Conservation (phyloP, 1,284 basidiomycete genomes). For the Tetrapyrgos nigripes region DNA sequence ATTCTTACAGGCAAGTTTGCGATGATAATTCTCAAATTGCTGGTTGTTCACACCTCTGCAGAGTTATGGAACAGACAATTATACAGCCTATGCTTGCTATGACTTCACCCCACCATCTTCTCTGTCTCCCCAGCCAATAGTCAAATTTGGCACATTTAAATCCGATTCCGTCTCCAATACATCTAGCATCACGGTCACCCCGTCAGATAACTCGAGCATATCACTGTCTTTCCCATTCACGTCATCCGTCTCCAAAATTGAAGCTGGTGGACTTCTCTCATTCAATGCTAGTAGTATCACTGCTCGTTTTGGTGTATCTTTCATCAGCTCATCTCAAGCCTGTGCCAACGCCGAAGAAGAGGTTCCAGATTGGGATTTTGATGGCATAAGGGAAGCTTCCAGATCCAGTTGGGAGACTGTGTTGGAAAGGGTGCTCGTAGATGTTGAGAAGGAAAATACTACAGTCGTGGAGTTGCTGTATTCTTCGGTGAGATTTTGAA, state of each 20-base stretch:
- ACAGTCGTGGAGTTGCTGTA: constrained; percentile 51
- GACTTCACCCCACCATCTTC: constrained; percentile 42
- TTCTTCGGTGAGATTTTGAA: constrained; percentile 42
- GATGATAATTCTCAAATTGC: neutral
- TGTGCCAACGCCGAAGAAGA: constrained; percentile 55
- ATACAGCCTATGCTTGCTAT: constrained; percentile 54
- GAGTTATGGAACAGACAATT: constrained; percentile 57
- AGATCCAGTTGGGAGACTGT: constrained; percentile 48
- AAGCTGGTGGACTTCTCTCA: constrained; percentile 50
- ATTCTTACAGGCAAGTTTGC: constrained; percentile 44
- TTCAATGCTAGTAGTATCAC: constrained; percentile 43
- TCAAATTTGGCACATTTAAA: constrained; percentile 46
- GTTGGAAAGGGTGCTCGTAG: constrained; percentile 43
- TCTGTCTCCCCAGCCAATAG: constrained; percentile 26
- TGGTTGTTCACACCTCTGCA: constrained; percentile 19
- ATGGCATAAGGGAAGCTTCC: constrained; percentile 44
- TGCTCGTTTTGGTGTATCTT: constrained; percentile 53
- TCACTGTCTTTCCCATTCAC: constrained; percentile 44
- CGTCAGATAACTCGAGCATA: constrained; percentile 26
- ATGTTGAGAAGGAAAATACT: constrained; percentile 44
- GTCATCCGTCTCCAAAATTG: constrained; percentile 39
- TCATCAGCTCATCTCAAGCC: constrained; percentile 47
- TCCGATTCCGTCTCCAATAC: constrained; percentile 40
- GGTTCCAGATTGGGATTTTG: constrained; percentile 52
- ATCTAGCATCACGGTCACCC: constrained; percentile 40